Evolutionary conservation across 805 yeast species (phyloP), one percentile per base, ranked within the genome.

Genomic region (Metschnikowia continentalis): DNA sequence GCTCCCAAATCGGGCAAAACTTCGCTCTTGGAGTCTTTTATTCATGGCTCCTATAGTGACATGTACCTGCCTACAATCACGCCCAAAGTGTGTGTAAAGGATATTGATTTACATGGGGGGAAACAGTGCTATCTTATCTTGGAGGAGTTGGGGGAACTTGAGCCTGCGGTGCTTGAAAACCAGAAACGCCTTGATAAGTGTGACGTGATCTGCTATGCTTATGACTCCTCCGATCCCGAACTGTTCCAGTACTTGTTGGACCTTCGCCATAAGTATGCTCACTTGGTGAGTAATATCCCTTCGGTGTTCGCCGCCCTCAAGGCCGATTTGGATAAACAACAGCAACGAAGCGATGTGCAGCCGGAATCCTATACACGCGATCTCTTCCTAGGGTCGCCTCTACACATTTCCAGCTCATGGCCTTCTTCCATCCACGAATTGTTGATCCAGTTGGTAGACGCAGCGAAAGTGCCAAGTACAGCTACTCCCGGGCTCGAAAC

Each of bases 221-320:
- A 94, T 67, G 99, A 94, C 64, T 90, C 97, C 0, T 85, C 97
- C 0, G 97, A 94, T 63, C 97, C 99, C 0, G 96, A 92, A 49
- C 88, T 96, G 40, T 94, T 94, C 66, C 88, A 90, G 48, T 83
- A 88, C 63, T 70, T 91, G 47, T 85, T 87, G 26, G 86, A 86
- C 17, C 65, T 91, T n/a, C 71, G 90, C 13, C 71, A 77, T 32
- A 76, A 72, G 54, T 82, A 86, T 60, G 79, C 83, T 1, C 70
- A 74, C 32, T 68, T 85, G 17, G 80, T 84, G 57, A 77, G 78
- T 47, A 76, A 77, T 41, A 69, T 94, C 2, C 99, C 99, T 0
- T 79, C 86, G 3, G 83, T 94, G 0, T 88, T 85, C 61, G 97
- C 91, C 1, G 99, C 97, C 0, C 71, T 91, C 35, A 94, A 94